Evolutionary conservation across 2,329 filamentous ascomycete genomes (phyloP).

Genomic region (Epicoccum nigrum): DNA sequence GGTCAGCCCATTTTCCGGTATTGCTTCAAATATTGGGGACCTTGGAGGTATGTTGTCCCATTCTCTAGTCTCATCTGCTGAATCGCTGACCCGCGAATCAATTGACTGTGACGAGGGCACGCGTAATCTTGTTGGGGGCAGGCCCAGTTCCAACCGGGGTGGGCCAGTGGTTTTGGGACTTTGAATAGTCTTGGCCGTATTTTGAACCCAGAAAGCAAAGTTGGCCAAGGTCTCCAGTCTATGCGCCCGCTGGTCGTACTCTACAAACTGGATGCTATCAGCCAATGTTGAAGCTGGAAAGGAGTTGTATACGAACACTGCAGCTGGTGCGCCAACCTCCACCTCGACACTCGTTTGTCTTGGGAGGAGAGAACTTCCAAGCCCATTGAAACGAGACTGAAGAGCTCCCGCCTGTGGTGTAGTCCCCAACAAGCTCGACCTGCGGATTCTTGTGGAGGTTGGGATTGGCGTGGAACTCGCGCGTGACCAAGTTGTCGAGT

Average conservation of each 20-base stretch:
- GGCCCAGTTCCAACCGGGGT: conserved; percentile 73
- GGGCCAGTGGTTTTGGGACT: conserved; percentile 60
- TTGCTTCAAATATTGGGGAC: conserved; percentile 55
- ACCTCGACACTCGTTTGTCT: conserved; percentile 76
- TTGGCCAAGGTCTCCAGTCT: conserved; percentile 84
- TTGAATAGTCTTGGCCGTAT: conserved; percentile 47
- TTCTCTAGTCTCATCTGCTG: conserved; percentile 60
- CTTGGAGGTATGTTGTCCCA: conserved; percentile 51
- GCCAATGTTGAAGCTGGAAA: conserved; percentile 7
- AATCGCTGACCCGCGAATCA: conserved; percentile 78
- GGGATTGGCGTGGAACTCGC: conserved; percentile 95
- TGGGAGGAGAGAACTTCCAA: conserved; percentile 96
- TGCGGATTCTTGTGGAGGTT: conserved; percentile 98
- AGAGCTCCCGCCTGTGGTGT: conserved; percentile 78
- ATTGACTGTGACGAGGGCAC: conserved; percentile 80
- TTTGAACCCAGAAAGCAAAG: conserved; percentile 95
- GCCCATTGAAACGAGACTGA: conserved; percentile 92
- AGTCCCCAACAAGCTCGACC: conserved; percentile 93
- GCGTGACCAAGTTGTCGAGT: conserved; percentile 89
- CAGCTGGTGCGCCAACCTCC: conserved; percentile 96
- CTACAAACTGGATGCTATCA: conserved; percentile 73
- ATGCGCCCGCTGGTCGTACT: conserved; percentile 94
- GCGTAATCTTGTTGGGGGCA: conserved; percentile 73
- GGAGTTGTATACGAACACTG: conserved; percentile 64
- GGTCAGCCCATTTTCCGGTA: conserved; percentile 55